phyloP scores from a whole-genome alignment of 1,284 basidiomycete species.

The Xerocomus cyaneibrunnescens region DNA sequence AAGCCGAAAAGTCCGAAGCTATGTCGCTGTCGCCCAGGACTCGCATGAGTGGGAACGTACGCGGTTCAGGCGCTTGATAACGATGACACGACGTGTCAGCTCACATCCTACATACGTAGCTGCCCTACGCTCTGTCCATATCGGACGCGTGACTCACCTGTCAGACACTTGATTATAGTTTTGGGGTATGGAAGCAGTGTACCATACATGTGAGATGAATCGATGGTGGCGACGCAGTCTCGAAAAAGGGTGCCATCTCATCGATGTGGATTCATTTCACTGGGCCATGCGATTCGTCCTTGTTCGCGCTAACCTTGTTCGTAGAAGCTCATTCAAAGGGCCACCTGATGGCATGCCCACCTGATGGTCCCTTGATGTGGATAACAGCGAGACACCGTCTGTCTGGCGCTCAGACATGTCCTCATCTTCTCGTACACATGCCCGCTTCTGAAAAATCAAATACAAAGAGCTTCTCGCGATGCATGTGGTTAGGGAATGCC shows the following conservation, averaged over 20 bases:
- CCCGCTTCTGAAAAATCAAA: conserved; percentile 25
- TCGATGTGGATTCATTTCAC: conserved; percentile 5
- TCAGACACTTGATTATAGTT: not conserved
- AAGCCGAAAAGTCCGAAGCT: not conserved
- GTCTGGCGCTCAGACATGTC: not conserved
- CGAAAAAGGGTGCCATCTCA: conserved; percentile 1
- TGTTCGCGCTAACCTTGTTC: conserved; percentile 10
- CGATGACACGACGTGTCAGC: not conserved
- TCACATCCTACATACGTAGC: not conserved
- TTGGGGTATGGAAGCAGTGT: conserved; percentile 4
- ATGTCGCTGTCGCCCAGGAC: no score
- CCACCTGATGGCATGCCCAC: not conserved
- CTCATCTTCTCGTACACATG: conserved; percentile 10
- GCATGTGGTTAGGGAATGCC: not conserved
- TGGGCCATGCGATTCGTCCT: not conserved
- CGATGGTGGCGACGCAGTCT: not conserved
- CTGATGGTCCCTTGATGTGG: not conserved
- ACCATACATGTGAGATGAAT: conserved; percentile 6
- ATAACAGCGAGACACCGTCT: not conserved
- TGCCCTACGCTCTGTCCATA: not conserved
- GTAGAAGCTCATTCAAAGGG: not conserved
- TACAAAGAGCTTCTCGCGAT: conserved; percentile 18
- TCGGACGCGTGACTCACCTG: not conserved
- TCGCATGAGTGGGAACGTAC: no score
- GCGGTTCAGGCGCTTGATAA: not conserved